Conservation (phyloP, 2,329 filamentous ascomycete genomes). For the Cryphonectria radicalis region DNA sequence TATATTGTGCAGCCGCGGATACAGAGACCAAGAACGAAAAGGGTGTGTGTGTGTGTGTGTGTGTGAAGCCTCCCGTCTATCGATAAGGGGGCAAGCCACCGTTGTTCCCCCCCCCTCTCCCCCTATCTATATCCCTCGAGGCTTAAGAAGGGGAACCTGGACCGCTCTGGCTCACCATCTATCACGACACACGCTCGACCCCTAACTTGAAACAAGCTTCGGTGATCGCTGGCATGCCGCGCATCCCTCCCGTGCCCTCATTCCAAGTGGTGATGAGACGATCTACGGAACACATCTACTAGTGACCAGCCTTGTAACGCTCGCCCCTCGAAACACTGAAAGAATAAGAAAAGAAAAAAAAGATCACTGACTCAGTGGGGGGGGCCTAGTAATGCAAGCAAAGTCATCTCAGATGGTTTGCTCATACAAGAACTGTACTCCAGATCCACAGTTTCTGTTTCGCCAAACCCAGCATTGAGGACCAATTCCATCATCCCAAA, state of each 20-base stretch:
- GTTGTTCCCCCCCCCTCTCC: neutral
- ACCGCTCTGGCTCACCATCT: neutral
- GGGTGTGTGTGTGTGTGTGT: neutral
- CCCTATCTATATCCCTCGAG: slow-evolving; percentile 7
- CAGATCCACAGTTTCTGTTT: neutral
- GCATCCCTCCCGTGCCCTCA: neutral
- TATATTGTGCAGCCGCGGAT: neutral
- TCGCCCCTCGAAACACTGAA: neutral
- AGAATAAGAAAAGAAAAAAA: neutral
- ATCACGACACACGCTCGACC: neutral
- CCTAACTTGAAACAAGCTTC: slow-evolving; percentile 1
- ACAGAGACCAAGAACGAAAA: neutral
- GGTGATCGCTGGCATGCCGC: neutral
- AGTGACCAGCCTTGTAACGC: neutral
- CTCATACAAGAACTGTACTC: neutral
- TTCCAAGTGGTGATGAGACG: neutral
- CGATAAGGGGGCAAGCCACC: slow-evolving; percentile 12
- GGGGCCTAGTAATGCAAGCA: neutral
- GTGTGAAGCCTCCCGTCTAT: slow-evolving; percentile 22
- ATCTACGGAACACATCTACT: neutral
- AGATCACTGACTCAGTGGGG: neutral
- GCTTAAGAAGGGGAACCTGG: neutral
- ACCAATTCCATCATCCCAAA: slow-evolving; percentile 17
- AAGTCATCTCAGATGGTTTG: neutral
- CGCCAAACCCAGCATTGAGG: slow-evolving; percentile 9